Percentiles rank a stretch among this genome's conserved stretches.
phyloP scores from a whole-genome alignment of 345 rosid genomes.

The Lepidium aucheri region DNA sequence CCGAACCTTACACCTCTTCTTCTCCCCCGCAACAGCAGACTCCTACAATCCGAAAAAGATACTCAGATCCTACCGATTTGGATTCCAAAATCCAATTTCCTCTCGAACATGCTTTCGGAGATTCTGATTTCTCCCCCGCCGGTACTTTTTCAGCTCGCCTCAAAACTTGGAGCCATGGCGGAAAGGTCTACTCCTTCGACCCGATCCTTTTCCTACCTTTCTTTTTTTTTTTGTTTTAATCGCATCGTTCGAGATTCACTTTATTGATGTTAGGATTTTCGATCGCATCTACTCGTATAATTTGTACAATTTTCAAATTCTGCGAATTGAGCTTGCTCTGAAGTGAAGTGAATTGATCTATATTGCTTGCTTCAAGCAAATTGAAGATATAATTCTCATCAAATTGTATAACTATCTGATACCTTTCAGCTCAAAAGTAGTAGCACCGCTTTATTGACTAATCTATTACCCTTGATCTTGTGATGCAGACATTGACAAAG shows the following conservation, averaged over 20 bases:
- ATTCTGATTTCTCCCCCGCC: slow-evolving; percentile 69
- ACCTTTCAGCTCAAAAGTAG: background rate
- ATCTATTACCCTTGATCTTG: background rate
- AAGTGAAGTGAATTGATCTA: background rate
- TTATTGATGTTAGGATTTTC: background rate
- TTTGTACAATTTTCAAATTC: background rate
- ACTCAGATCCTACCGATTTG: slow-evolving; percentile 60
- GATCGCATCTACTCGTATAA: background rate
- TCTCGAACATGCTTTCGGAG: slow-evolving; percentile 89
- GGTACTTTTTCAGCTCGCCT: slow-evolving; percentile 94
- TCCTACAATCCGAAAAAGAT: slow-evolving; percentile 41
- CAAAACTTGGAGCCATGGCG: slow-evolving; percentile 73
- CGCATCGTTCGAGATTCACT: background rate
- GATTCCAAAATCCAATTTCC: slow-evolving; percentile 93
- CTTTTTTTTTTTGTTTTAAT: background rate
- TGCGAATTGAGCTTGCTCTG: background rate
- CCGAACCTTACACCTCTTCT: slow-evolving; percentile 30
- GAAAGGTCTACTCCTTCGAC: slow-evolving; percentile 41
- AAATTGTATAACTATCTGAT: background rate
- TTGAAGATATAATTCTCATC: background rate
- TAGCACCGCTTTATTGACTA: background rate
- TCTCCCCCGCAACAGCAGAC: slow-evolving; percentile 8
- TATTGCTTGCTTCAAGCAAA: background rate
- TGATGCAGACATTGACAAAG: slow-evolving; percentile 74
- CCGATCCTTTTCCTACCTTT: background rate